Base-by-base conservation (phyloP, 2,329 filamentous ascomycete genomes). In the Sclerotinia minor region DNA sequence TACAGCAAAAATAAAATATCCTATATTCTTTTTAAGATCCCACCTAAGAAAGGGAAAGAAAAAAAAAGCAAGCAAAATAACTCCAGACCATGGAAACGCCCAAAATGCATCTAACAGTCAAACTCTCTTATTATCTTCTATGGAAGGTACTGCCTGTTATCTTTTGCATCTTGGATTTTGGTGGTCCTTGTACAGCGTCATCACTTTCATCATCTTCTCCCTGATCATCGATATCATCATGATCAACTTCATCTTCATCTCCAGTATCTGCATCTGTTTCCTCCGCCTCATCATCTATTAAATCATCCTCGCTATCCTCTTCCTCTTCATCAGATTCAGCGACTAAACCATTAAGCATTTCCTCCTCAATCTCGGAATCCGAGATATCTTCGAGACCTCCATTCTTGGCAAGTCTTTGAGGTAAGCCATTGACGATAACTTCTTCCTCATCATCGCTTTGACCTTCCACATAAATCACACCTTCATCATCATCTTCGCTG, bases 391-490 rank as follows among this genome's bases (percentile, higher is more conserved):
- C 71, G 21, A 72, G 44, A 52, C 69, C 70, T 44, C 71, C 73
- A 65, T 74, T 74, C 50, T 47, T 63, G 11, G 67, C 68, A 24
- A 73, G 55, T 52, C 49, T 69, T 58, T 71, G 66, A 26, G 69
- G 59, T 54, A 85, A 83, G 65, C 81, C 84, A 69, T 83, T 68
- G 5, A 68, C 44, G 6, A 57, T 38, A 8, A 68, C 50, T 44
- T 50, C 85, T 13, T 85, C 85, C 69, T 89, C 87, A 8, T 82
- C 83, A 11, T 83, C 84, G 44, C 83, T 81, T 64, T 86, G 83
- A 66, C 88, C 93, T 78, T 97, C 94, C 2, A 97, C 91, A 77
- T 95, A 97, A 64, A 97, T 89, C 5, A 96, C 84, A n/a, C 84
- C 82, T 9, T 84, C 83, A 50, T 82, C 82, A 32, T 66, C 29